Base-by-base conservation (phyloP, 2,329 filamentous ascomycete species). In the Cucurbitaria berberidis region DNA sequence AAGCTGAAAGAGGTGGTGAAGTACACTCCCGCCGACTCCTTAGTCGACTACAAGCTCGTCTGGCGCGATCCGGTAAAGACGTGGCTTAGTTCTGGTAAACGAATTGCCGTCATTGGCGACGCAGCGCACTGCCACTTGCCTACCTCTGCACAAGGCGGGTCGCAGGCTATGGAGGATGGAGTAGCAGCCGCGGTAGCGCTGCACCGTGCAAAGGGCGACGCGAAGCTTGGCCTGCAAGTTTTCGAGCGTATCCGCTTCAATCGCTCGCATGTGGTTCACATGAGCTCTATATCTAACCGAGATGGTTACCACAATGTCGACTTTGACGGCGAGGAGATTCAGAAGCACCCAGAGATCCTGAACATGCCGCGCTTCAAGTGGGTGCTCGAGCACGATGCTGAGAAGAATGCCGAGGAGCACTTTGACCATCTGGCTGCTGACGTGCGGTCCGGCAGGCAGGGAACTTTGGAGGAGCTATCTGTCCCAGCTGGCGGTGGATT, bases 1-100 rank as follows among this genome's bases (percentile, higher is more conserved):
- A 77, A 84, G 8, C 43, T 77, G 76, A 74, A 62, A 11, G 18
- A 21, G 18, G 10, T 55, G 3, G 15, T 55, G n/a, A 42, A 51
- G 7, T 15, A n/a, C 8, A 55, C 43, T 9, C 52, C 52, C 18
- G 41, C 22, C 11, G 48, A 47, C 24, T 9, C 26, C 6, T 26
- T 58, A 35, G 48, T 58, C 21, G 55, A 58, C 13, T 47, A 48
- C 34, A 55, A 58, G 41, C 44, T 58, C 6, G 43, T 58, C 6
- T 58, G 53, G 39, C 21, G 55, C 9, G 48, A 58, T 22, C 55
- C 55, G n/a, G 30, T 52, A 19, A 30, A 36, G 18, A 48, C 39
- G 26, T 58, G 55, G 55, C 29, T 51, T 3, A 45, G 43, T 11
- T 11, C 9, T 10, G 26, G 27, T 2, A 36, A 39, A 8, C 27